Evolutionary conservation across 73 alveolate genomes (phyloP).

Genomic region (Effrenium voratum): DNA sequence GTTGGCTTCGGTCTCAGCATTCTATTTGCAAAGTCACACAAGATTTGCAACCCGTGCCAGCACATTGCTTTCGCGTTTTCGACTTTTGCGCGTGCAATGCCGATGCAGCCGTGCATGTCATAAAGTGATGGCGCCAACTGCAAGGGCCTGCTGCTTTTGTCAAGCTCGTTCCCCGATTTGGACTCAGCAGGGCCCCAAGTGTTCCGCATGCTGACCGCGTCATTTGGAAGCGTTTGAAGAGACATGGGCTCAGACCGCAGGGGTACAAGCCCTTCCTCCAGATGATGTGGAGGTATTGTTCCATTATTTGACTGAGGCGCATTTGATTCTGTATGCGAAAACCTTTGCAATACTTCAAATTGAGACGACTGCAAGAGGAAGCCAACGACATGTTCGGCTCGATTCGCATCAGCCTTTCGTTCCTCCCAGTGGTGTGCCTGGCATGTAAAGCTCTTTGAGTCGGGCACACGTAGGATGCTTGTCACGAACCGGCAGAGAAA

Average conservation of each 20-base stretch:
- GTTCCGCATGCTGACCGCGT: too few relatives aligned
- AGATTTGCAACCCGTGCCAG: too few relatives aligned
- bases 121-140: not conserved
- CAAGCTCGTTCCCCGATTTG: slow-evolving; percentile 68
- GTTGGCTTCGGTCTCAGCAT: slow-evolving; percentile 21
- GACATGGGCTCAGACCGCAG: not conserved
- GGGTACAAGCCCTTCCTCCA: slow-evolving; percentile 38
- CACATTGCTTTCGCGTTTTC: too few relatives aligned
- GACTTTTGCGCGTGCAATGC: too few relatives aligned
- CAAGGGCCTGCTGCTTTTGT: slow-evolving; percentile 77
- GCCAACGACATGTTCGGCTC: slow-evolving; percentile 61
- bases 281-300: slow-evolving; percentile 66
- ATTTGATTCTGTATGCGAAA: too few relatives aligned
- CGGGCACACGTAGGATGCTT: too few relatives aligned
- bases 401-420: slow-evolving; percentile 83
- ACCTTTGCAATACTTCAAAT: not conserved
- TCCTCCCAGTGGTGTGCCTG: slow-evolving; percentile 74
- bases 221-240: not conserved
- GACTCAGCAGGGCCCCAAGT: not conserved
- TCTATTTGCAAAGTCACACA: too few relatives aligned
- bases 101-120: not conserved
- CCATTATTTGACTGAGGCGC: slow-evolving; percentile 60
- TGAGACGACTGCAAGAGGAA: not conserved
- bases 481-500: too few relatives aligned
- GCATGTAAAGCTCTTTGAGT: too few relatives aligned